Base-by-base conservation (phyloP, 2,329 filamentous ascomycete genomes). In the Clathrospora elynae region DNA sequence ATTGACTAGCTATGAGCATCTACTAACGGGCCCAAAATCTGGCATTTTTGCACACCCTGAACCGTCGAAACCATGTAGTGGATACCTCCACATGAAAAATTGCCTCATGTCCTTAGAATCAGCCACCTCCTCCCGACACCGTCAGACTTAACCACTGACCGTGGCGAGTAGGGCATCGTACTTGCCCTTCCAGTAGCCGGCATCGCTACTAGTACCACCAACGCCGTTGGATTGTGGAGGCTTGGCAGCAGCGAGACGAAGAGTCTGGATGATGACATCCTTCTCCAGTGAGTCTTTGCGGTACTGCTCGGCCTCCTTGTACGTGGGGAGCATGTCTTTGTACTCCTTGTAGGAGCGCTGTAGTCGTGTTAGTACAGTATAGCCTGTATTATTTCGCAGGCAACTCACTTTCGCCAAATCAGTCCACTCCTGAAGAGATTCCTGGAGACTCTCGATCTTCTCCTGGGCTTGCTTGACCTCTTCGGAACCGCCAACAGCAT, bases 341-440 rank as follows among this genome's bases (percentile, higher is more conserved):
- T 63, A 67, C 38, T 62, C 51, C 6, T 44, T 36, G 44, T 64
- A 66, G 1, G 61, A 59, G 12, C 40, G 46, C 63, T 64, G 26
- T 14, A 13, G 16, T 13, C 10, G n/a, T 5, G 35, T 55, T 25
- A 53, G 47, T 30, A 30, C 16, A 8, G 5, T 23, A 20, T 2
- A 10, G 24, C n/a, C 28, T 24, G 29, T 18, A 23, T 6, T 23
- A 6, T 23, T 23, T 12, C 6, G 6, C 24, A 4, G 7, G 5
- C 7, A 18, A 20, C 45, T 24, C 42, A 62, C 57, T 32, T 55
- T 57, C 6, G 58, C 62, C 1, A 66, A 31, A 8, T 55, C 35
- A 6, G 39, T 53, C 62, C 62, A 66, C 31, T 58, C 52, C 6
- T 43, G 20, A 2, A 57, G 20, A 18, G 40, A 26, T 2, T 2